Evolutionary conservation across 345 rosid species (phyloP), one percentile per base, ranked within the genome.

Genomic region (Rhodamnia argentea): DNA sequence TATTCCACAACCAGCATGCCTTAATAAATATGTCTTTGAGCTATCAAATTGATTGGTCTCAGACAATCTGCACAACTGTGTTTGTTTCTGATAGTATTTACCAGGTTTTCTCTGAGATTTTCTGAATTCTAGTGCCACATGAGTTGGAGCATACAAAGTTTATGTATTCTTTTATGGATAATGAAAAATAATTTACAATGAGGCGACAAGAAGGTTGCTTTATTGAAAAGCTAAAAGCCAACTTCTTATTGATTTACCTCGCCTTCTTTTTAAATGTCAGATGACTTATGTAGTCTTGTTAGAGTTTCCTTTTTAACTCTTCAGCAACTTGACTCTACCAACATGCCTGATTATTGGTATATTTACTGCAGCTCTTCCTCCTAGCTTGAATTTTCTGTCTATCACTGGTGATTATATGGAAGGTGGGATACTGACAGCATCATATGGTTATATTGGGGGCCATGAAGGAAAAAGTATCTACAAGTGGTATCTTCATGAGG

Each of bases 381-480:
- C 99, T 54, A 96, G 98, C 93, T 90, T 97, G 52, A 97, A 97
- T 87, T 97, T 97, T 92, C 90, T 97, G 86, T 94, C 99, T 32
- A 96, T 97, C 84, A 94, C 98, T 58, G 99, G 99, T 86, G 98
- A 96, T 84, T 94, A 90, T 74, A 52, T 92, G 24, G 99, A 97
- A 91, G 96, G 98, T 86, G 96, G 94, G 85, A 88, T 94, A 85
- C 74, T 97, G 92, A 97, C 98, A 59, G 98, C 98, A 89, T 97
- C 99, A 59, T 97, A 97, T 87, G 99, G 99, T 85, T 97, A 97
- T 84, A 90, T 97, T 83, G 99, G 99, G 27, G 99, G 99, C 32
- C 99, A 93, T 87, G 99, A 97, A 90, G 99, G 98, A 84, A 93
- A 93, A 93, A 97, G 98, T 88, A 87, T 88, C 57, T 96, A 97